Base-by-base conservation (phyloP, 768 basidiomycete genomes). In the Hypholoma sublateritium region DNA sequence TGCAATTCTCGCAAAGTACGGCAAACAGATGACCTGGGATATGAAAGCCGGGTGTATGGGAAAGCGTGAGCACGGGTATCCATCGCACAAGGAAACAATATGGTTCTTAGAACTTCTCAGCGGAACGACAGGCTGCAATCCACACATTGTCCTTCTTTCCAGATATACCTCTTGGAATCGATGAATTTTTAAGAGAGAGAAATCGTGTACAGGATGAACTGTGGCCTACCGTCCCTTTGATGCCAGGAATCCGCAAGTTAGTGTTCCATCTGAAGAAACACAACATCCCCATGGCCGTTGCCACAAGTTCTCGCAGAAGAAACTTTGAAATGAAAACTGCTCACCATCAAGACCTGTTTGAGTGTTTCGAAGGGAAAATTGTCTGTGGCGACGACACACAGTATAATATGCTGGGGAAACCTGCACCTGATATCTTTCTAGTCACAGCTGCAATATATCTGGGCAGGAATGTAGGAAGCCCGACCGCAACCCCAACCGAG, bases 1-100 rank as follows among this genome's bases (percentile, higher is more conserved):
- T 73, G 78, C 83, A 24, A 86, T 93, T 50, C 82, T 95, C 17
- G 82, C 77, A 16, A 78, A 76, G 11, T 86, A 88, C 64, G 91
- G 89, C 24, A 86, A 84, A 59, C 72, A 82, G 59, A 90, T 94
- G 87, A 89, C 89, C 3, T 93, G 91, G 91, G 87, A 90, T 55
- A 91, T 93, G 56, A 93, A 93, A 67, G 86, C 89, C n/a, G 89
- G 87, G 0, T 82, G 89, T 56, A 94, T 93, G 92, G 92, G 92
- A 53, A 90, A 88, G 77, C 83, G 91, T 91, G 53, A 62, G 76
- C 54, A 49, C 50, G 12, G 24, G 28, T 32, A n/a, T 54, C 37
- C 35, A 17, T 13, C 13, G 9, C 19, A 43, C 25, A 37, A 16
- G 9, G 5, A 5, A 42, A 45, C 36, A 28, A 48, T 46, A 50